phyloP scores from a whole-genome alignment of 441 rosid species.

The Breynia disticha region DNA sequence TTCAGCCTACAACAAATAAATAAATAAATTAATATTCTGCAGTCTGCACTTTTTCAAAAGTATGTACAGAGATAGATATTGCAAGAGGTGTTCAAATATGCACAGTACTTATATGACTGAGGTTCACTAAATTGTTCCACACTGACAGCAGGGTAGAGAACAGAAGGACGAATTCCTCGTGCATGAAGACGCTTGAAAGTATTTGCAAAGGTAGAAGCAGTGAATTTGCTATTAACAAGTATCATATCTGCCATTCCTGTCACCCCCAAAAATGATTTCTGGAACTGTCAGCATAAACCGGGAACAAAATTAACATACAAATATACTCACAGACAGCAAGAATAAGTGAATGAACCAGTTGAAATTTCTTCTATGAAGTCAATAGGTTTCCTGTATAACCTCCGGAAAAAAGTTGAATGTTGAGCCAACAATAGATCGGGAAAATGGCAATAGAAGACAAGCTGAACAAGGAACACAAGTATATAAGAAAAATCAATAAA shows the following conservation, averaged over 20 bases:
- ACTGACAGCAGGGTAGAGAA: constrained; percentile 84
- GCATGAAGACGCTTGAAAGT: constrained; percentile 72
- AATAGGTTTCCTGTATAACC: constrained; percentile 73
- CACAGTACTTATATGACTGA: constrained; percentile 40
- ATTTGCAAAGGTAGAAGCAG: constrained; percentile 72
- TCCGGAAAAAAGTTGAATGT: constrained; percentile 62
- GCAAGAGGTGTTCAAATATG: constrained; percentile 21
- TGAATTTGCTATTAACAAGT: constrained; percentile 82
- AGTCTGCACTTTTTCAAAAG: not conserved
- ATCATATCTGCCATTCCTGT: constrained; percentile 83
- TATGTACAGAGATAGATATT: constrained; percentile 12
- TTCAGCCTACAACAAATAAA: constrained; percentile 45
- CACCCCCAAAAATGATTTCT: constrained; percentile 12
- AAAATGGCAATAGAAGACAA: constrained; percentile 90
- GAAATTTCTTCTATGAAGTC: constrained; percentile 74
- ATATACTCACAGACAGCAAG: not conserved
- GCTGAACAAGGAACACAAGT: constrained; percentile 29
- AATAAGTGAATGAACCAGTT: constrained; percentile 42
- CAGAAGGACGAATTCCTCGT: constrained; percentile 59
- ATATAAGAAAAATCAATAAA: constrained; percentile 1
- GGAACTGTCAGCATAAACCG: not conserved
- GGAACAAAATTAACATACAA: not conserved
- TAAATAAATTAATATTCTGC: constrained; percentile 3
- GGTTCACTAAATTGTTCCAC: constrained; percentile 65
- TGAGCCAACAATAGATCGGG: constrained; percentile 82